A percentile compares a stretch with the other conserved stretches of the same genome.
Evolutionary conservation across 2,329 filamentous ascomycete species (phyloP).

Genomic region (Furcasterigmium sp.): DNA sequence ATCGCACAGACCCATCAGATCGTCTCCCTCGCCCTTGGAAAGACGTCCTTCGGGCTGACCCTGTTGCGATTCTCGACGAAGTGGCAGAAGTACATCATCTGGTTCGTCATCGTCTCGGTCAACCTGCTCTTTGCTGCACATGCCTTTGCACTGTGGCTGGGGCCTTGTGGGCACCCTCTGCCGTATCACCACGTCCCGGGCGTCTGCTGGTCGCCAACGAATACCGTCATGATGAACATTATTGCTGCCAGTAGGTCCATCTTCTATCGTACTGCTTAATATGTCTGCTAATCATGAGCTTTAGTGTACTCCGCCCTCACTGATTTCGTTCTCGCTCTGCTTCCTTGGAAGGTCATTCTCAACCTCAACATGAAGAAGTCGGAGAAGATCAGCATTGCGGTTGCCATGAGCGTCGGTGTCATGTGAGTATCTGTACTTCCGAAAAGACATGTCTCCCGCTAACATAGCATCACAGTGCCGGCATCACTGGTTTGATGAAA

Average conservation of each 20-base stretch:
- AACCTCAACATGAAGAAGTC: constrained; percentile 20
- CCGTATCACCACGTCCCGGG: constrained; percentile 13
- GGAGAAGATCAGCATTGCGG: constrained; percentile 21
- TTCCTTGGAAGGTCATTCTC: constrained; percentile 24
- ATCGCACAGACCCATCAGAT: constrained; percentile 6
- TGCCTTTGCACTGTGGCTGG: constrained; percentile 15
- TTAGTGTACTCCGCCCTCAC: constrained; percentile 16
- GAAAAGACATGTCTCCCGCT: background rate
- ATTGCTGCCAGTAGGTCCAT: constrained; percentile 7
- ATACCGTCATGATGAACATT: constrained; percentile 8
- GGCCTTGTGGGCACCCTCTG: constrained; percentile 17
- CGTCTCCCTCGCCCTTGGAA: constrained; percentile 14
- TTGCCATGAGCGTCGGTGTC: constrained; percentile 16
- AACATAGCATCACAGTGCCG: background rate
- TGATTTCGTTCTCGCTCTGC: constrained; percentile 20
- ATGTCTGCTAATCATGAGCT: too few relatives aligned
- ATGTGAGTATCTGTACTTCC: constrained; percentile 11
- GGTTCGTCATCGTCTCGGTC: constrained; percentile 17
- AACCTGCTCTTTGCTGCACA: constrained; percentile 14
- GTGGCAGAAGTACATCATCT: constrained; percentile 16
- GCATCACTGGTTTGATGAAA: constrained; percentile 15
- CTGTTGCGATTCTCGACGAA: constrained; percentile 19
- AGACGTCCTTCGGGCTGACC: constrained; percentile 21
- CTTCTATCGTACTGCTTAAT: too few relatives aligned
- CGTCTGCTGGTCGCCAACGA: constrained; percentile 12